Base-by-base conservation (phyloP, 225 moss, liverwort and hornwort species). In the Rhytidiadelphus loreus region DNA sequence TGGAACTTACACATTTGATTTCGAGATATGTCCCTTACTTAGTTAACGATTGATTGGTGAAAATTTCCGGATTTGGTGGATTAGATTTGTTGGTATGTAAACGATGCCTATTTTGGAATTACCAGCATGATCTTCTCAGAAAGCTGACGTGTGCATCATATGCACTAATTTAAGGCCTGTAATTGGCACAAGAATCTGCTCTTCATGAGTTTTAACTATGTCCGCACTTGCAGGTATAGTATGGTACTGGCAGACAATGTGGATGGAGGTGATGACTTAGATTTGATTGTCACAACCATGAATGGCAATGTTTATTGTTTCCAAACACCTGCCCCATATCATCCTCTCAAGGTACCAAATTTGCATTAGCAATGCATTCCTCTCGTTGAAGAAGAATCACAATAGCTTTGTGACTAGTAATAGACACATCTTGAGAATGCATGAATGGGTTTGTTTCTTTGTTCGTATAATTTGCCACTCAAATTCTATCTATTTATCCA, bases 221-320 rank as follows among this genome's bases (percentile, higher is more conserved):
- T 82, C 28, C 46, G 28, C 91, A 52, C 77, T 58, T 93, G 92
- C 95, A 97, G 96, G 86, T 97, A 99, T 90, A 99, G 97, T 88
- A 99, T 97, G 97, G 97, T 97, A 43, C 92, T 99, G 80, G 99
- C 99, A 77, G 99, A 99, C 88, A 99, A 99, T 91, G 97, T 99
- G 78, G 99, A 99, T 93, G 99, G 99, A 89, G 99, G 99, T 33
- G 99, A 99, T 77, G 99, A 99, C 87, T 88, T 99, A 62, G 99
- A 99, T 85, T 90, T 99, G 84, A 94, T 99, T 86, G 97, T 99
- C 59, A 93, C 95, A 60, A 99, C 99, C 29, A 99, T 99, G 99
- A 99, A 97, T 78, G 99, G 99, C 83, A 99, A 99, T 90, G 99
- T 99, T 73, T 99, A 92, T 90, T 99, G 99, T 90, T 99, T 99